phyloP scores from a whole-genome alignment of 345 rosid species.

The Camelina hispida region DNA sequence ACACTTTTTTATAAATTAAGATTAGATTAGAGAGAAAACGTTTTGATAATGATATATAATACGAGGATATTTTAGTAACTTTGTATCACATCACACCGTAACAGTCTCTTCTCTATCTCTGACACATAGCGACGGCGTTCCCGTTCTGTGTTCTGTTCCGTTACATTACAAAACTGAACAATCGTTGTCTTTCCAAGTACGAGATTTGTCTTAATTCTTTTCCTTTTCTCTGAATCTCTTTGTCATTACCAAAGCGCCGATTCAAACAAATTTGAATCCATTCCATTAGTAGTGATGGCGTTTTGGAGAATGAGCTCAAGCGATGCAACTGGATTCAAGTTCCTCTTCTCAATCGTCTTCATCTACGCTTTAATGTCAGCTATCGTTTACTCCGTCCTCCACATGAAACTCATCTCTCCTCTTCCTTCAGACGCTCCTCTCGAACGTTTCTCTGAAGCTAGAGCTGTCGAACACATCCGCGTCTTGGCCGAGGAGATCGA shows the following conservation, averaged over 20 bases:
- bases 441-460: slow-evolving; percentile 92
- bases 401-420: slow-evolving; percentile 70
- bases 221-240: background rate
- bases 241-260: background rate
- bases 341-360: slow-evolving; percentile 55
- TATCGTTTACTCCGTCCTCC: slow-evolving; percentile 58
- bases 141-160: background rate
- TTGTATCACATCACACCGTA: slow-evolving; percentile 3
- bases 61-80: background rate
- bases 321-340: slow-evolving; percentile 69
- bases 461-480: slow-evolving; percentile 90
- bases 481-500: slow-evolving; percentile 68
- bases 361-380: slow-evolving; percentile 72
- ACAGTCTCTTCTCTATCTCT: background rate
- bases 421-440: slow-evolving; percentile 79
- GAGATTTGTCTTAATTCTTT: slow-evolving; percentile 1
- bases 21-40: background rate
- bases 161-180: slow-evolving; percentile 23
- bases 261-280: slow-evolving; percentile 13
- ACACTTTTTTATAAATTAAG: background rate
- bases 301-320: slow-evolving; percentile 51
- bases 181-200: slow-evolving; percentile 25
- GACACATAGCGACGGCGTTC: slow-evolving; percentile 1
- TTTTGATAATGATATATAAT: background rate
- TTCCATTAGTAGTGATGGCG: slow-evolving; percentile 50